Evolutionary conservation across 371 early-diverging fungal species (phyloP).

Genomic region (Umbelopsis sp.): DNA sequence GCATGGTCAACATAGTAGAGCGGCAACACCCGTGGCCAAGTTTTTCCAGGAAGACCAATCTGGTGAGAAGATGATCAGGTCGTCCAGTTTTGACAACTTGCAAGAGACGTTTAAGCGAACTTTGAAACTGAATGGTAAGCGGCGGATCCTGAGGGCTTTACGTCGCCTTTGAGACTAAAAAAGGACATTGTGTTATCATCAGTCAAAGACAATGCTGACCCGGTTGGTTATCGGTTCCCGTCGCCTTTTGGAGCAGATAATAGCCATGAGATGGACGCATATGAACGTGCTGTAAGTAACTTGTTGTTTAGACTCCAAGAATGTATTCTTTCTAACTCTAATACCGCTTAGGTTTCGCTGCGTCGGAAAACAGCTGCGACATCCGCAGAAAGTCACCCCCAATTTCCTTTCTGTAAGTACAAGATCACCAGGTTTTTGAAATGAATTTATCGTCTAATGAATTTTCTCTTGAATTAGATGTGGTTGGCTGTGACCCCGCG

Average conservation of each 20-base stretch:
- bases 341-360: slow-evolving; percentile 30
- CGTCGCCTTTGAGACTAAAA: neutral
- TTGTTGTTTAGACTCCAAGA: neutral
- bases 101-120: slow-evolving; percentile 48
- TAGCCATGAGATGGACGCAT: neutral
- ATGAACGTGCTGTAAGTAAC: neutral
- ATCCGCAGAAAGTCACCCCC: slow-evolving; percentile 61
- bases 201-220: slow-evolving; percentile 10
- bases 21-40: slow-evolving; percentile 8
- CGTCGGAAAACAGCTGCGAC: slow-evolving; percentile 45
- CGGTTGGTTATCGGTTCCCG: neutral
- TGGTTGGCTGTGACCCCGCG: slow-evolving; percentile 57
- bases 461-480: slow-evolving; percentile 31
- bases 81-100: slow-evolving; percentile 41
- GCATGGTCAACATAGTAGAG: neutral
- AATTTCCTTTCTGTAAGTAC: slow-evolving; percentile 57
- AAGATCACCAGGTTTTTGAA: neutral
- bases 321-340: neutral
- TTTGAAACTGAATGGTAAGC: slow-evolving; percentile 18
- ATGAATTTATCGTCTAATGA: neutral
- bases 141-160: neutral
- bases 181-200: neutral
- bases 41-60: neutral
- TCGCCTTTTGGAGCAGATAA: slow-evolving; percentile 6
- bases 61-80: neutral